Percentiles rank a stretch among this genome's conserved stretches.
phyloP scores from a whole-genome alignment of 768 basidiomycete genomes.

The Lanmaoa pseudosensibilis region DNA sequence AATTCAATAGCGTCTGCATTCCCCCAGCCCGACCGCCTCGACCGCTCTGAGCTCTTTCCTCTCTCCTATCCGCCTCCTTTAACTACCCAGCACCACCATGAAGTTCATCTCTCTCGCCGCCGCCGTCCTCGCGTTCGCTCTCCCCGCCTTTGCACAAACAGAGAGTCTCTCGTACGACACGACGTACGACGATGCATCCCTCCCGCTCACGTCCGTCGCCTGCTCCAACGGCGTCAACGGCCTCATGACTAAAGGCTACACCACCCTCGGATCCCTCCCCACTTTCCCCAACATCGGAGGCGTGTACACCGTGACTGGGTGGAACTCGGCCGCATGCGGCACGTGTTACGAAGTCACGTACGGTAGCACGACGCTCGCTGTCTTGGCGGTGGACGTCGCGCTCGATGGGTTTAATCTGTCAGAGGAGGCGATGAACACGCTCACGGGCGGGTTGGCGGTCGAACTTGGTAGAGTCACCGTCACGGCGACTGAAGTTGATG shows the following conservation, averaged over 20 bases:
- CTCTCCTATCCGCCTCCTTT: background rate
- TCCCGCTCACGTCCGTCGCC: slow-evolving; percentile 23
- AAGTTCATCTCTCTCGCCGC: slow-evolving; percentile 20
- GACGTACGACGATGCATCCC: slow-evolving; percentile 28
- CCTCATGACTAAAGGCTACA: slow-evolving; percentile 31
- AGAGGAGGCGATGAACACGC: slow-evolving; percentile 50
- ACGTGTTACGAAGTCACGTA: slow-evolving; percentile 36
- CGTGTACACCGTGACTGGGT: slow-evolving; percentile 31
- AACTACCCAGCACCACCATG: slow-evolving; percentile 16
- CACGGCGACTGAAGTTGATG: slow-evolving; percentile 40
- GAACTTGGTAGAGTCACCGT: slow-evolving; percentile 50
- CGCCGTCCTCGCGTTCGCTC: slow-evolving; percentile 12
- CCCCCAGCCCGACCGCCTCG: background rate
- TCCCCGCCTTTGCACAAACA: slow-evolving; percentile 18
- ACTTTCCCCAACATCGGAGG: slow-evolving; percentile 36
- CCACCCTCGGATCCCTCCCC: slow-evolving; percentile 35
- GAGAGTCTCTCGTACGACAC: slow-evolving; percentile 32
- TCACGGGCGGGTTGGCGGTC: slow-evolving; percentile 49
- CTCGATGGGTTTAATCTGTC: slow-evolving; percentile 48
- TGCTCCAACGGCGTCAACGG: slow-evolving; percentile 37
- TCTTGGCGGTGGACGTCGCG: slow-evolving; percentile 32
- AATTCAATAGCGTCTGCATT: background rate
- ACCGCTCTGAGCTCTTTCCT: background rate
- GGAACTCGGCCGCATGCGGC: slow-evolving; percentile 33
- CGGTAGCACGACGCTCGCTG: slow-evolving; percentile 12